Percentiles rank a stretch among this genome's conserved stretches.
Evolutionary conservation across 345 rosid genomes (phyloP).

Genomic region (Psidium friedrichsthalianum): DNA sequence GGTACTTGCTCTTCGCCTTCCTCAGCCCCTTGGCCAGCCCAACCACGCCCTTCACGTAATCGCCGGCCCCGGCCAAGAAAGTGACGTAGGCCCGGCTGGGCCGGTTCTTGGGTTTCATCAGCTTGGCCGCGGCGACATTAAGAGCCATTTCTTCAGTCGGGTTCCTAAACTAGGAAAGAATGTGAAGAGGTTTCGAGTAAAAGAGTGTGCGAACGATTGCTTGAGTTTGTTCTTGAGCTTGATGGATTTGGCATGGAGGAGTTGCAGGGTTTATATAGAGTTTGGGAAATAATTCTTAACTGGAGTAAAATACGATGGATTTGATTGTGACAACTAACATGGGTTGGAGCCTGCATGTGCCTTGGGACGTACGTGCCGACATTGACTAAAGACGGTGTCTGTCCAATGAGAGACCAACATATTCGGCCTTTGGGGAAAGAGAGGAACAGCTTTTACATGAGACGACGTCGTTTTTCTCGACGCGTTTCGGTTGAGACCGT

Average conservation of each 20-base stretch:
- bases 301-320: background rate
- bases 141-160: background rate
- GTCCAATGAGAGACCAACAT: background rate
- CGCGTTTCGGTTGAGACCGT: too few relatives aligned
- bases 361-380: background rate
- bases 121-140: background rate
- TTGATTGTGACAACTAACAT: background rate
- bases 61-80: background rate
- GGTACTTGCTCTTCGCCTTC: conserved; percentile 26
- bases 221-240: background rate
- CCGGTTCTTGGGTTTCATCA: conserved; percentile 8
- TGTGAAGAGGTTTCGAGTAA: background rate
- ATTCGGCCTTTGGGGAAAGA: background rate
- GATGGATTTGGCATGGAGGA: background rate
- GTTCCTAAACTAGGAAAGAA: background rate
- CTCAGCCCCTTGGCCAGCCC: conserved; percentile 36
- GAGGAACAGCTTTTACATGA: background rate
- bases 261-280: background rate
- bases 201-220: background rate
- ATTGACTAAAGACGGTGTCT: background rate
- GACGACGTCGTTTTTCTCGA: background rate
- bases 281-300: background rate
- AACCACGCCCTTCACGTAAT: background rate
- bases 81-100: background rate
- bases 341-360: background rate